Conservation (phyloP, 768 basidiomycete genomes). For the Leccinum truebloodii region DNA sequence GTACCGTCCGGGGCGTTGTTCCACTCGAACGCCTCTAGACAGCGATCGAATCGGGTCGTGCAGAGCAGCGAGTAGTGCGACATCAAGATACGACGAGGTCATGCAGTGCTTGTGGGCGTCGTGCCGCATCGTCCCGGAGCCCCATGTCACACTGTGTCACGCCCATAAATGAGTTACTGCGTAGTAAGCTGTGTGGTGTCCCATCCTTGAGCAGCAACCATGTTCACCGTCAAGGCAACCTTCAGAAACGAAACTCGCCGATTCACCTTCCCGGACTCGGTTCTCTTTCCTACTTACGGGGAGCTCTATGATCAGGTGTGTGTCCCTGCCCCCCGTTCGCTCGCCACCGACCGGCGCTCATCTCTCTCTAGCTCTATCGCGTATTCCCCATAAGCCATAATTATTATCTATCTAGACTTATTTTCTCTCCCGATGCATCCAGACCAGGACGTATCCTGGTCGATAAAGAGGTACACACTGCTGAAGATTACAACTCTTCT, state of each 20-base stretch:
- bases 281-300: conserved; percentile 61
- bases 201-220: conserved; percentile 35
- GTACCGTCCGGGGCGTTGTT: conserved; percentile 53
- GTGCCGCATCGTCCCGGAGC: background rate
- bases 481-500: conserved; percentile 55
- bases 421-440: conserved; percentile 66
- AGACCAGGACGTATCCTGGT: conserved; percentile 59
- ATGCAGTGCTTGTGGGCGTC: background rate
- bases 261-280: conserved; percentile 52
- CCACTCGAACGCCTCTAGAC: conserved; percentile 49
- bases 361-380: conserved; percentile 57
- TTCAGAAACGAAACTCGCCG: conserved; percentile 71
- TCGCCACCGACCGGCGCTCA: conserved; percentile 18
- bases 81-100: background rate
- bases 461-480: conserved; percentile 56
- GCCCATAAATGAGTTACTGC: conserved; percentile 16
- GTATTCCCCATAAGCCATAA: conserved; percentile 63
- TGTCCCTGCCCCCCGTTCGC: conserved; percentile 3
- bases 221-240: conserved; percentile 82
- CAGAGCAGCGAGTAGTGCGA: conserved; percentile 44
- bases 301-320: conserved; percentile 65
- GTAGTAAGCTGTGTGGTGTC: background rate
- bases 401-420: conserved; percentile 64
- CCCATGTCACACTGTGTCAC: conserved; percentile 26
- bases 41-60: conserved; percentile 60